Evolutionary conservation across 1,284 basidiomycete genomes (phyloP), one percentile per base, ranked within the genome.

Genomic region (Rhodotorula sp.): DNA sequence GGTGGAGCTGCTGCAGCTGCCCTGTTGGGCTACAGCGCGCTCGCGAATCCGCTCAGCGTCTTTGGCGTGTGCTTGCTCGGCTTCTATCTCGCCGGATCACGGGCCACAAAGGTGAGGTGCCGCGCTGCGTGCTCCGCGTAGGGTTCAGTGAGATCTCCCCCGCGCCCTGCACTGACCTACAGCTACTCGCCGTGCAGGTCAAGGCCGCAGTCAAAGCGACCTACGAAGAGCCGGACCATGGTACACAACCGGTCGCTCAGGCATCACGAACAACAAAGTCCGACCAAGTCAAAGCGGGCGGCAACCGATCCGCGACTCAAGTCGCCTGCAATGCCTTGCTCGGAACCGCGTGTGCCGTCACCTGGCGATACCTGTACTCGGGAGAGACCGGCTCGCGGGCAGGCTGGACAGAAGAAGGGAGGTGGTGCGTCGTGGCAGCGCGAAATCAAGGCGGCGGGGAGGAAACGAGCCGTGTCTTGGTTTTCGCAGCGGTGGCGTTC

Each of bases 61-160:
- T 91, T 94, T 79, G 92, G 91, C 16, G 82, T 87, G 10, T 85
- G 88, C 0, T 84, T 96, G 77, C 87, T 95, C 68, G 86, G 87
- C 0, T 93, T 97, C 82, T 95, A 79, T 75, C 57, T 77, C 46
- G 63, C 49, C 3, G 67, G 64, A 2, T 54, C 58, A 16, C 29
- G 58, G 8, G 65, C 70, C 1, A 75, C 73, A 12, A 75, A 71
- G 69, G 74, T 89, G 70, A 87, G 90, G 10, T 43, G 39, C 39
- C 39, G 39, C 1, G 8, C 39, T 10, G 39, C 39, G 1, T 5
- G 5, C 34, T n/a, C 43, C 10, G 21, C 23, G 43, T 16, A 10
- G 3, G 4, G 26, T 46, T n/a, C 1, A 23, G n/a, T n/a, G 29
- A 34, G 21, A 29, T 26, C 46, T n/a, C n/a, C 3, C n/a, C 39